Base-by-base conservation (phyloP, 805 yeast species). In the Komagataella pastoris region DNA sequence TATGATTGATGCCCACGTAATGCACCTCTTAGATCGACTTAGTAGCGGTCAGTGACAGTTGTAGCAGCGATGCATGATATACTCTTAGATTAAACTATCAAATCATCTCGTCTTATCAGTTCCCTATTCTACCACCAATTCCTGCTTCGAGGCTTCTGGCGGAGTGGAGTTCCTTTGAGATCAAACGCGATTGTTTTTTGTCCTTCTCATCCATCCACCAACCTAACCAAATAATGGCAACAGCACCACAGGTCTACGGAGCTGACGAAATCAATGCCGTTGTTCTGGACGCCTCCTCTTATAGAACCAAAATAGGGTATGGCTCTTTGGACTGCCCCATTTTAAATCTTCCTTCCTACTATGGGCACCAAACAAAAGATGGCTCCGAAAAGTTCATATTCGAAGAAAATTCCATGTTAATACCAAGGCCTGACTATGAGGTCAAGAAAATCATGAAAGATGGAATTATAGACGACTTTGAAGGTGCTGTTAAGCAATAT, bases 311-410 rank as follows among this genome's bases (percentile, higher is more conserved):
- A 51, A 80, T 84, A 17, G 99, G 99, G 1, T 89, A 79, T 65
- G 90, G 97, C 3, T 98, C 98, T 8, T 91, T 88, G 53, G 97
- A 90, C 62, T 75, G 79, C 51, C 99, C 99, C 10, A 78, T 83
- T 56, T 69, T 81, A 3, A 78, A 85, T 21, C 65, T 83, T 10
- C 93, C 97, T 2, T 85, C 96, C 0, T 75, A 65, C 54, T 88
- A 79, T 60, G 85, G 81, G 7, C 58, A 58, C 52, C 53, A 52
- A 24, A 52, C 48, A 49, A 56, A 48, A 8, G 52, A 49, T 4
- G 57, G 55, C 44, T 58, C 59, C 61, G 56, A 50, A 7, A 54
- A 52, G 48, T 53, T 51, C 43, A 48, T 60, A 7, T 66, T 66
- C 51, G 65, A 64, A 51, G 72, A 68, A 52, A 62, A 61, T 55